Conservation (phyloP, 164 flowering plant species). For the Aristolochia fimbriata region DNA sequence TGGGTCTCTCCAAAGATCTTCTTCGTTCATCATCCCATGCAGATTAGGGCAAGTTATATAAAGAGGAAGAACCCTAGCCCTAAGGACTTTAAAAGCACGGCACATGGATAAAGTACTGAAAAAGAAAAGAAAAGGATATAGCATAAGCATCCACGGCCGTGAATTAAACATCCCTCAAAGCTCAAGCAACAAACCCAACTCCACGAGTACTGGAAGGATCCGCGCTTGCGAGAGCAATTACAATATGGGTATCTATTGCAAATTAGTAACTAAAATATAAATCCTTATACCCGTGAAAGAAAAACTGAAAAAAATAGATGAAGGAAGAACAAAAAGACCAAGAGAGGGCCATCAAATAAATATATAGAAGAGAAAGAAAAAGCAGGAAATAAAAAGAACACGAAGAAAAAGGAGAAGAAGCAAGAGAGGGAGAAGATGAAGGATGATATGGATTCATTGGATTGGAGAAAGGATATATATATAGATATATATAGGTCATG, state of each 20-base stretch:
- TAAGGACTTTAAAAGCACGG: constrained; percentile 13
- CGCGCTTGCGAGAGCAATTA: too few relatives aligned
- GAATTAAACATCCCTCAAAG: constrained; percentile 3
- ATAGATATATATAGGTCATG: constrained; percentile 13
- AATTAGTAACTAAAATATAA: constrained; percentile 10
- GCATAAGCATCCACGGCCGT: neutral
- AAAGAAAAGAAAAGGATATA: constrained; percentile 6
- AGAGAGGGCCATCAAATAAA: neutral
- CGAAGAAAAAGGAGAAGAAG: constrained; percentile 1
- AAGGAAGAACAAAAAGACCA: too few relatives aligned
- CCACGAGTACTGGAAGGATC: neutral
- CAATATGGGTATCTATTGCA: too few relatives aligned
- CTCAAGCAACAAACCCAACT: constrained; percentile 6
- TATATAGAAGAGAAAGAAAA: neutral
- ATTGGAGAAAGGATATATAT: constrained; percentile 6
- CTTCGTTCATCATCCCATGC: constrained; percentile 13
- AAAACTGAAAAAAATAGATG: neutral
- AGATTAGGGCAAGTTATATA: constrained; percentile 3
- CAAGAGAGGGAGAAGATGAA: too few relatives aligned
- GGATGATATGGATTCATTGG: constrained; percentile 3
- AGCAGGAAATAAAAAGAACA: neutral
- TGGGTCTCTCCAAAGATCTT: constrained; percentile 14
- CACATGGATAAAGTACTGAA: neutral
- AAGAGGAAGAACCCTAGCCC: constrained; percentile 18
- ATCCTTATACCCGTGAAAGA: constrained; percentile 11